Evolutionary conservation across 2,329 filamentous ascomycete genomes (phyloP).

Genomic region (Juglanconis sp.): DNA sequence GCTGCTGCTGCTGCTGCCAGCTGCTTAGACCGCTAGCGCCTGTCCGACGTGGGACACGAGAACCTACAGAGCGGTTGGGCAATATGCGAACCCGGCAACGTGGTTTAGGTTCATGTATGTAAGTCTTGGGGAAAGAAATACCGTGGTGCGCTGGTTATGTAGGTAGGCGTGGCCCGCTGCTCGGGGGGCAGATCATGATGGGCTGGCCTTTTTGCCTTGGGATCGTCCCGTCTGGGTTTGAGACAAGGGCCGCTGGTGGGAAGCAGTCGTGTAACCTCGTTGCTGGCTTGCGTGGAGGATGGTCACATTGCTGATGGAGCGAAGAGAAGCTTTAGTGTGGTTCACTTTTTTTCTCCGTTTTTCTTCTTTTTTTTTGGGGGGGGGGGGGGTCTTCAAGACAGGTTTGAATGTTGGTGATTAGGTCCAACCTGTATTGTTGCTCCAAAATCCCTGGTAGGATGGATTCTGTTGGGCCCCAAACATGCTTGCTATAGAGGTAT

Average conservation of each 20-base stretch:
- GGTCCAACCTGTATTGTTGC: background rate
- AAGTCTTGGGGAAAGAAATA: background rate
- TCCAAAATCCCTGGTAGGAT: background rate
- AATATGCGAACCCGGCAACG: background rate
- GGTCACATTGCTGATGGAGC: too few species aligned
- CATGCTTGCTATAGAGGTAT: constrained; percentile 1
- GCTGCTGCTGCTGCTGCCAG: too few species aligned
- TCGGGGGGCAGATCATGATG: background rate
- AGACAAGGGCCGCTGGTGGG: too few species aligned
- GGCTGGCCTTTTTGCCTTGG: too few species aligned
- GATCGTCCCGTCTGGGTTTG: background rate
- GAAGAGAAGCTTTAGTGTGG: too few species aligned
- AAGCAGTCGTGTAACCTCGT: too few species aligned
- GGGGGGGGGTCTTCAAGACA: too few species aligned
- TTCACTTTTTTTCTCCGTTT: too few species aligned
- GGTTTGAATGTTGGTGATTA: too few species aligned
- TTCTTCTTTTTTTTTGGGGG: too few species aligned
- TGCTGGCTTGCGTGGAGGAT: background rate
- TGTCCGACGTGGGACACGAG: background rate
- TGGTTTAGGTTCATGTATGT: background rate
- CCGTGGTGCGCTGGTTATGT: background rate
- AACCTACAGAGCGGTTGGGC: background rate
- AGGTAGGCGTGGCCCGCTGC: background rate
- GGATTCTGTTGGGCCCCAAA: background rate
- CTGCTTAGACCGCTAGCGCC: background rate